phyloP scores from a whole-genome alignment of 1,139 yeast species.

The Yamadazyma dendronema region DNA sequence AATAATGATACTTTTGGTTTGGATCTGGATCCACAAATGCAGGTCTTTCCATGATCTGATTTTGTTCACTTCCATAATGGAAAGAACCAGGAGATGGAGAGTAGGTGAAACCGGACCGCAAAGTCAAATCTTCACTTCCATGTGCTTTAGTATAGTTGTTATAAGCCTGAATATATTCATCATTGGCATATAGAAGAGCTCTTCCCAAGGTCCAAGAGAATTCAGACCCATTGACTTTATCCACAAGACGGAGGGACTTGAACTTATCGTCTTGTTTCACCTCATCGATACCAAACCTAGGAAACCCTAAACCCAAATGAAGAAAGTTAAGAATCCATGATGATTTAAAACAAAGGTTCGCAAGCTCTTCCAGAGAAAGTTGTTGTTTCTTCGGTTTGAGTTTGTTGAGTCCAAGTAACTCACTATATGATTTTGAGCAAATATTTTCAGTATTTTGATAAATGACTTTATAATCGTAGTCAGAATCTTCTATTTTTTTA shows the following conservation, averaged over 20 bases:
- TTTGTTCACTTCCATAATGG: conserved; percentile 53
- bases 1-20: conserved; percentile 23
- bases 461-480: conserved; percentile 39
- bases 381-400: conserved; percentile 25
- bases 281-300: conserved; percentile 51
- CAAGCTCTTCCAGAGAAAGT: conserved; percentile 39
- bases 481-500: conserved; percentile 7
- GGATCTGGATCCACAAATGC: conserved; percentile 27
- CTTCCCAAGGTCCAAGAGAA: conserved; percentile 86
- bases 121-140: conserved; percentile 10
- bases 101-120: conserved; percentile 45
- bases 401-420: conserved; percentile 40
- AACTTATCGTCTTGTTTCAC: conserved; percentile 24
- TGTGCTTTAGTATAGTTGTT: conserved; percentile 25
- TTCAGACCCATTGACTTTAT: conserved; percentile 60
- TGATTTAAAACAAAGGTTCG: conserved; percentile 62
- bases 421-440: conserved; percentile 41
- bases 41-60: conserved; percentile 47
- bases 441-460: conserved; percentile 44
- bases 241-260: conserved; percentile 59
- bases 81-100: conserved; percentile 49
- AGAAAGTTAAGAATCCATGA: conserved; percentile 71
- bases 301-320: conserved; percentile 73
- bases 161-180: conserved; percentile 41
- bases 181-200: conserved; percentile 62